A percentile compares a stretch with the other conserved stretches of the same genome.
Conservation (phyloP, 2,329 filamentous ascomycete genomes). For the Penicillium sp. region DNA sequence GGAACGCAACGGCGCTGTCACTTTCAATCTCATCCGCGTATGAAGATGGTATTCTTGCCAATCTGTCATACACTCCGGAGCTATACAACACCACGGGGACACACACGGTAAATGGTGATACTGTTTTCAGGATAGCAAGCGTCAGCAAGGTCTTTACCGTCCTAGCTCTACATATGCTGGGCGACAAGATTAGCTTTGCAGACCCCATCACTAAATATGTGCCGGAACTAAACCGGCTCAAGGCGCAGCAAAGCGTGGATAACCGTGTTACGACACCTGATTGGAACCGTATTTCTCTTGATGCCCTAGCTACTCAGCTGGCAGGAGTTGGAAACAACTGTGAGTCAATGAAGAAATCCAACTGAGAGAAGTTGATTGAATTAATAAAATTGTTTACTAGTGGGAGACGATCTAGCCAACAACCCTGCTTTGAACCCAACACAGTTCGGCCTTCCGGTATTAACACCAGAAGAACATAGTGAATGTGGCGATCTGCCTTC, state of each 20-base stretch:
- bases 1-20: not conserved
- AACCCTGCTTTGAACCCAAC: not conserved
- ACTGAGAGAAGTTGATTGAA: not conserved
- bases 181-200: constrained; percentile 15
- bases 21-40: not conserved
- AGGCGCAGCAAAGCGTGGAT: not conserved
- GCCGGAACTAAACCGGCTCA: constrained; percentile 19
- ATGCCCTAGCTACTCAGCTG: constrained; percentile 35
- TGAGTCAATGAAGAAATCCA: constrained; percentile 14
- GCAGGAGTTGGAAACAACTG: constrained; percentile 35
- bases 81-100: not conserved
- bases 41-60: not conserved
- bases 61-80: not conserved
- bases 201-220: constrained; percentile 25
- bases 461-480: not conserved
- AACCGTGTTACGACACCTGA: constrained; percentile 12
- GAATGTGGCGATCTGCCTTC: not conserved
- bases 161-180: constrained; percentile 27
- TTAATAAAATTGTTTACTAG: not conserved
- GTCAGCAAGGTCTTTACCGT: constrained; percentile 43
- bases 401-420: not conserved
- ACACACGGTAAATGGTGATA: not conserved
- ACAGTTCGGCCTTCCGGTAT: not conserved
- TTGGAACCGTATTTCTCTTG: constrained; percentile 35
- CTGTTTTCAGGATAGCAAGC: constrained; percentile 29